Evolutionary conservation across 2,329 filamentous ascomycete species (phyloP).

Genomic region (Cercospora sesami): DNA sequence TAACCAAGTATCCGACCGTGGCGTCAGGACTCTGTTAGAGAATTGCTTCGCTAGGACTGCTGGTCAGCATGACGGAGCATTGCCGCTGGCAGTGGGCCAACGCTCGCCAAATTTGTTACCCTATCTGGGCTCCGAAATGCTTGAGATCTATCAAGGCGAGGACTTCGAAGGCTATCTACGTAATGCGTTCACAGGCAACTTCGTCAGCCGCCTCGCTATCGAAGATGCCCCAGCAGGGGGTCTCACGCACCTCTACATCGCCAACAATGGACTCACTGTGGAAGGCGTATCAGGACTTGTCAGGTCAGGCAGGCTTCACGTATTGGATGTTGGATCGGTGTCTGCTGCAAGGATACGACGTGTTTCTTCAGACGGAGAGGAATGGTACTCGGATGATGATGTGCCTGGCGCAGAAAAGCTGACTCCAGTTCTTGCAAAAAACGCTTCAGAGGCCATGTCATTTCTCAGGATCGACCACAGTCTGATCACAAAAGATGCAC

Average conservation of each 20-base stretch:
- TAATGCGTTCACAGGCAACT: slow-evolving; percentile 50
- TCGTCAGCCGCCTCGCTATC: slow-evolving; percentile 56
- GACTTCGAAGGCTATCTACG: slow-evolving; percentile 56
- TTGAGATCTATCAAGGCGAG: slow-evolving; percentile 46
- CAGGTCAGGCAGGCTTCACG: slow-evolving; percentile 53
- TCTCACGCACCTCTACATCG: slow-evolving; percentile 61
- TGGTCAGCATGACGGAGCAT: neutral
- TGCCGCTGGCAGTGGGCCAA: slow-evolving; percentile 13
- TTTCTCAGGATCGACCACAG: slow-evolving; percentile 59
- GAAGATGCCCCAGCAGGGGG: slow-evolving; percentile 57
- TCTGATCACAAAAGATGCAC: slow-evolving; percentile 52
- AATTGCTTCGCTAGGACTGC: slow-evolving; percentile 46
- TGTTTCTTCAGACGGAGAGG: slow-evolving; percentile 30
- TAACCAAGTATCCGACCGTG: slow-evolving; percentile 59
- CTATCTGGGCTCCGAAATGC: slow-evolving; percentile 43
- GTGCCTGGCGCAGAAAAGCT: slow-evolving; percentile 57
- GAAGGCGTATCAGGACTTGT: slow-evolving; percentile 58
- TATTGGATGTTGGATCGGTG: slow-evolving; percentile 57
- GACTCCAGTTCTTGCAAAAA: slow-evolving; percentile 51
- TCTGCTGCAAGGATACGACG: slow-evolving; percentile 27
- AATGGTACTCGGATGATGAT: slow-evolving; percentile 31
- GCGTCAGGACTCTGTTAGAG: slow-evolving; percentile 54
- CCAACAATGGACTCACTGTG: slow-evolving; percentile 57
- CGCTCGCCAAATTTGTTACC: slow-evolving; percentile 37
- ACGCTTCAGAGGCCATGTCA: slow-evolving; percentile 51